A percentile compares a stretch with the other conserved stretches of the same genome.
Conservation (phyloP, 805 yeast species). For the Teunomyces panamensis region DNA sequence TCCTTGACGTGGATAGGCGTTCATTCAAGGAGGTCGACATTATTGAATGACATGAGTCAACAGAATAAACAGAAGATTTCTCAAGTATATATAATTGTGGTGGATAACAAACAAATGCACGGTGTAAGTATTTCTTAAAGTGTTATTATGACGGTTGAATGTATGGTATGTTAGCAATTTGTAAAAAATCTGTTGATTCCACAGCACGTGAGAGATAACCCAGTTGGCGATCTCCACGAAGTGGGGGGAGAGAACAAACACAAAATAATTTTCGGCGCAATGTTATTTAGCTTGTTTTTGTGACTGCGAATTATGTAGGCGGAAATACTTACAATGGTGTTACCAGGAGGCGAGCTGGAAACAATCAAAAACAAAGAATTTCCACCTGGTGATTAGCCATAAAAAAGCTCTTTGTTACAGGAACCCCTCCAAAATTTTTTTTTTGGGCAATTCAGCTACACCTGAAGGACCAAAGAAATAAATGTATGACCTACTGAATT, state of each 20-base stretch:
- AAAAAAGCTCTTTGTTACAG: neutral
- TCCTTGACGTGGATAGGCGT: constrained; percentile 3
- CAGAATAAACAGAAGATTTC: neutral
- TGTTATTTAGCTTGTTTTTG: neutral
- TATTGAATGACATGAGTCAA: neutral
- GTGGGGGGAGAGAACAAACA: neutral
- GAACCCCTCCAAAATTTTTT: neutral
- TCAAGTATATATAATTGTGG: neutral
- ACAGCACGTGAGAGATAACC: constrained; percentile 4
- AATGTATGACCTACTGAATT: constrained; percentile 2
- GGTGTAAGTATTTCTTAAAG: neutral
- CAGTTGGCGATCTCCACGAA: neutral
- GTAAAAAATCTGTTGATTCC: constrained; percentile 2
- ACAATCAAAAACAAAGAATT: neutral
- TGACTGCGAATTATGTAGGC: neutral
- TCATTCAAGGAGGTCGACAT: constrained; percentile 2
- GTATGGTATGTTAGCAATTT: constrained; percentile 1
- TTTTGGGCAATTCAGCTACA: too few relatives aligned
- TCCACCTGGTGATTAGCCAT: too few relatives aligned
- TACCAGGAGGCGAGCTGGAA: neutral
- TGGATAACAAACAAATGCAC: neutral
- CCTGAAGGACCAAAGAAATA: neutral
- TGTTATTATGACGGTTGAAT: neutral
- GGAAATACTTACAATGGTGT: neutral
- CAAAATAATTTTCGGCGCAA: neutral